A percentile compares a stretch with the other conserved stretches of the same genome.
phyloP scores from a whole-genome alignment of 345 rosid genomes.

The Salix purpurea region DNA sequence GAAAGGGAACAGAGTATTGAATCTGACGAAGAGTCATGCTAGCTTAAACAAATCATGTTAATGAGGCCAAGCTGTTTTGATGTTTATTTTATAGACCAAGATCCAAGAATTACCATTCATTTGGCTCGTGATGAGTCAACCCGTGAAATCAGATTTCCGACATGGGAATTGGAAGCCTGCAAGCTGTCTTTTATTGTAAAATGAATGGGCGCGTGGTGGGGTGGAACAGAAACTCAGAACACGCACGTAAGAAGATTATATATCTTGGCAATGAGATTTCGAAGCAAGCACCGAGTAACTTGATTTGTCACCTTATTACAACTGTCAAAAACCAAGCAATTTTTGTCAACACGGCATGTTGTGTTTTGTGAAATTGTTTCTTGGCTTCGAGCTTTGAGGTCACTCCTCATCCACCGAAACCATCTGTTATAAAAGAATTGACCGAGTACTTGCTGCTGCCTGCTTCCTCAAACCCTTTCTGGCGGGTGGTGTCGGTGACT shows the following conservation, averaged over 20 bases:
- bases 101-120: slow-evolving; percentile 25
- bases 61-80: background rate
- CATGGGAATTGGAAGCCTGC: slow-evolving; percentile 18
- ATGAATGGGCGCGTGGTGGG: background rate
- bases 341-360: background rate
- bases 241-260: background rate
- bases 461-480: no score
- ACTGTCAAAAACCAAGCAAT: background rate
- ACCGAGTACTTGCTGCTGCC: background rate
- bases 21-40: background rate
- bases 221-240: slow-evolving; percentile 2
- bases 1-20: slow-evolving; percentile 14
- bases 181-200: slow-evolving; percentile 2
- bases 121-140: slow-evolving; percentile 8
- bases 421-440: background rate
- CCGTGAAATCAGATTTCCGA: slow-evolving; percentile 10
- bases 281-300: background rate
- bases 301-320: background rate
- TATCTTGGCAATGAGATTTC: background rate
- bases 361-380: background rate
- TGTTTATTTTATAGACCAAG: slow-evolving; percentile 17
- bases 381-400: background rate
- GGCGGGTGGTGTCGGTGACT: no score
- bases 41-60: background rate
- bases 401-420: background rate